Conservation (phyloP, 1,284 basidiomycete species). For the Cutaneotrichosporon arboriforme region DNA sequence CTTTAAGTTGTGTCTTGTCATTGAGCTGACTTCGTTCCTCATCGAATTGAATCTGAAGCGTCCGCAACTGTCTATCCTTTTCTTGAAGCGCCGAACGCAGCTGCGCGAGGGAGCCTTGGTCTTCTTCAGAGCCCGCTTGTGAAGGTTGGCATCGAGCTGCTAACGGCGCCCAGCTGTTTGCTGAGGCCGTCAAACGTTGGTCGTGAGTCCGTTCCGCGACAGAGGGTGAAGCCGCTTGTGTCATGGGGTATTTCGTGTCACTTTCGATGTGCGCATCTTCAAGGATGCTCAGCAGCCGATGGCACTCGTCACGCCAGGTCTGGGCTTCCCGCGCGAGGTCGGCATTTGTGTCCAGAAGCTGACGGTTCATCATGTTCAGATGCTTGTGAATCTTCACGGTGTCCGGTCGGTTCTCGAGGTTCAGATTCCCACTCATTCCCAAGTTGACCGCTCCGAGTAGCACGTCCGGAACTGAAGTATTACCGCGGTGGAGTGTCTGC, state of each 20-base stretch:
- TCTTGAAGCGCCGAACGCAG: background rate
- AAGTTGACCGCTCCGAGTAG: slow-evolving; percentile 18
- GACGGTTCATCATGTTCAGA: slow-evolving; percentile 46
- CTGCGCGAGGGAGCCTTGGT: slow-evolving; percentile 10
- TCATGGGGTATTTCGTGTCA: too few relatives aligned
- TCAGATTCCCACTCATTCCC: slow-evolving; percentile 10
- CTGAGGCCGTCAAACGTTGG: background rate
- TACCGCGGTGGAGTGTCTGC: slow-evolving; percentile 22
- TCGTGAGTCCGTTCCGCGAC: too few relatives aligned
- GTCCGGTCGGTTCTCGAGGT: slow-evolving; percentile 35
- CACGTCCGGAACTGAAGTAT: slow-evolving; percentile 41
- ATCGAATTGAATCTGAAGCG: slow-evolving; percentile 3
- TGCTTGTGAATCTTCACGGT: slow-evolving; percentile 46
- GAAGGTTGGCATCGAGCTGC: too few relatives aligned
- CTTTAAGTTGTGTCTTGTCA: too few relatives aligned
- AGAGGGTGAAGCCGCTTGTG: too few relatives aligned
- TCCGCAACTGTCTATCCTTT: too few relatives aligned
- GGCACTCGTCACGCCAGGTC: slow-evolving; percentile 38
- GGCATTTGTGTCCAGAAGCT: slow-evolving; percentile 38
- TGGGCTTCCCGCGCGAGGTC: slow-evolving; percentile 39
- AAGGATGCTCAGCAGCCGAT: slow-evolving; percentile 24
- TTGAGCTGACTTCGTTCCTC: slow-evolving; percentile 12
- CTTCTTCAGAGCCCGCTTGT: too few relatives aligned
- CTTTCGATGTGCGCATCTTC: slow-evolving; percentile 31
- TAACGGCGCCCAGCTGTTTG: too few relatives aligned